These are phyloP conservation scores for Ophiocordyceps camponoti-saundersi DNA, from an alignment of 2,329 filamentous ascomycete species.

Conservation along the genomic window DNA sequence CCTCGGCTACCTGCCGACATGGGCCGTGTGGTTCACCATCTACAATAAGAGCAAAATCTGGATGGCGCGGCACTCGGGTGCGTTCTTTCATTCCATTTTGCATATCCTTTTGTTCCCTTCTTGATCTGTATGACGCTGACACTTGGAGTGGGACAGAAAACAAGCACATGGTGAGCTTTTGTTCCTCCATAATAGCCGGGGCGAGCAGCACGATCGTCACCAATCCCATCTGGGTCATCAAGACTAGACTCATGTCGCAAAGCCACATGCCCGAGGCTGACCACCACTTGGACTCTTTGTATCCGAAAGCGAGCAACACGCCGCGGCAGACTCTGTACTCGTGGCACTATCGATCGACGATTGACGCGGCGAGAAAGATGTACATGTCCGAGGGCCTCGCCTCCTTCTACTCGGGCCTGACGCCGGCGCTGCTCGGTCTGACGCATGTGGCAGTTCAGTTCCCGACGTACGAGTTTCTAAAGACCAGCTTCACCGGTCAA, in stretches of 20 bases:
- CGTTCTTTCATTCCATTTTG: slow-evolving; percentile 1
- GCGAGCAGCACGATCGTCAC: slow-evolving; percentile 86
- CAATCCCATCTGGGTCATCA: slow-evolving; percentile 99
- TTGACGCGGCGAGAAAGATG: slow-evolving; percentile 92
- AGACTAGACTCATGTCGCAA: slow-evolving; percentile 95
- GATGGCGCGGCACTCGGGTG: slow-evolving; percentile 51
- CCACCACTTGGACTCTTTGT: slow-evolving; percentile 25
- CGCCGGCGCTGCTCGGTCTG: slow-evolving; percentile 77
- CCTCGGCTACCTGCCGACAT: slow-evolving; percentile 88
- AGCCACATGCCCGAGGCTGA: slow-evolving; percentile 34
- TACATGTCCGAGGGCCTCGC: slow-evolving; percentile 74
- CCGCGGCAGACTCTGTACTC: slow-evolving; percentile 40
- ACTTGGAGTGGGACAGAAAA: slow-evolving; percentile 35
- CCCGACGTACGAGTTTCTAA: slow-evolving; percentile 86
- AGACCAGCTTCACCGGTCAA: slow-evolving; percentile 75
- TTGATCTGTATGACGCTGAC: too few species aligned
- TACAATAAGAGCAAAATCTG: slow-evolving; percentile 79
- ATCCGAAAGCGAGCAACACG: slow-evolving; percentile 32
- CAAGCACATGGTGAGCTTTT: slow-evolving; percentile 63
- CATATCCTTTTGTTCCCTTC: not conserved
- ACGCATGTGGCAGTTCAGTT: slow-evolving; percentile 97
- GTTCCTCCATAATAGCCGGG: slow-evolving; percentile 80
- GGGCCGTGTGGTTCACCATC: slow-evolving; percentile 95
- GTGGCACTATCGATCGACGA: slow-evolving; percentile 81
- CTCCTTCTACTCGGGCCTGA: slow-evolving; percentile 90